Conservation (phyloP, 2,329 filamentous ascomycete genomes). For the Cylindrodendrum hubeiense region DNA sequence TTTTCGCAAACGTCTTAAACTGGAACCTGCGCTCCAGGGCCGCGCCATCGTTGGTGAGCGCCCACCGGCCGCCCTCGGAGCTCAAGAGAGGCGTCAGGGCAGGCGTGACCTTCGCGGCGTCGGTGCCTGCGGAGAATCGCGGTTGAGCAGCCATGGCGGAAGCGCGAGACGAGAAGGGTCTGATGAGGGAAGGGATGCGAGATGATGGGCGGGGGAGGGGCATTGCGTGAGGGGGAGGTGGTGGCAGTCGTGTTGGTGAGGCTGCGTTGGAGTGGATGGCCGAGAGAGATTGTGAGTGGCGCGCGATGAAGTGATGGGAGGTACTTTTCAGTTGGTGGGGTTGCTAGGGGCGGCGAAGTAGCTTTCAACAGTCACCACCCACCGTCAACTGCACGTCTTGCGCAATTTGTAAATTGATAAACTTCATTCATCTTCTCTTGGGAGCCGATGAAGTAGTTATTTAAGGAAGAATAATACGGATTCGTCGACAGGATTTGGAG, state of each 20-base stretch:
- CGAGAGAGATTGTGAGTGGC: slow-evolving; percentile 2
- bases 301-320: neutral
- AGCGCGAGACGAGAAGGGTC: slow-evolving; percentile 29
- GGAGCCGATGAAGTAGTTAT: neutral
- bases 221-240: slow-evolving; percentile 28
- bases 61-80: slow-evolving; percentile 61
- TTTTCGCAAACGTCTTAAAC: slow-evolving; percentile 75
- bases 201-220: slow-evolving; percentile 15
- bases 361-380: neutral
- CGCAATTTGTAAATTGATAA: neutral
- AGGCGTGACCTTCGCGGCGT: slow-evolving; percentile 52
- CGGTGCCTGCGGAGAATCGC: slow-evolving; percentile 60
- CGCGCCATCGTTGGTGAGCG: slow-evolving; percentile 61
- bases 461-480: neutral
- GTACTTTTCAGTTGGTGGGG: neutral
- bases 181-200: slow-evolving; percentile 25
- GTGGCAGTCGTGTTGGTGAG: slow-evolving; percentile 10
- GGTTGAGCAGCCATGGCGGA: slow-evolving; percentile 45
- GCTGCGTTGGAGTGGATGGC: slow-evolving; percentile 8
- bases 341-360: neutral
- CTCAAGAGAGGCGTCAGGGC: slow-evolving; percentile 56
- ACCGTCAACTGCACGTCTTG: neutral
- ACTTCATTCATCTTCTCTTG: neutral
- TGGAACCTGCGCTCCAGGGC: slow-evolving; percentile 71
- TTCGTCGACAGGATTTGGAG: neutral